Base-by-base conservation (phyloP, 495 filamentous ascomycete genomes). In the Entonaema liquescens region DNA sequence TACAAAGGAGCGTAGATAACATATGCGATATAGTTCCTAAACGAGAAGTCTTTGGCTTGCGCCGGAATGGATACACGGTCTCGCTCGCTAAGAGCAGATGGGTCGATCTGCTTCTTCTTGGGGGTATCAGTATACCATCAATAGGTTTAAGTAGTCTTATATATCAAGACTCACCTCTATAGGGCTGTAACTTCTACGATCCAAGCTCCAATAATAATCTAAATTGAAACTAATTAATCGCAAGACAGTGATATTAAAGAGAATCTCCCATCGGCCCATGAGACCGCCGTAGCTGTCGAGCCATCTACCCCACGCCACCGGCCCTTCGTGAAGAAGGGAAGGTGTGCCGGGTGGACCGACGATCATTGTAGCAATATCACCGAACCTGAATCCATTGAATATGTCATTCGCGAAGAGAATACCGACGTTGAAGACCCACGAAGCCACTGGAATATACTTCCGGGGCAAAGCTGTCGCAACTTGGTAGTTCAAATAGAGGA, bases 21-120 rank as follows among this genome's bases (percentile, higher is more conserved):
- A 78, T 98, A 98, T 29, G 91, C 92, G 52, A 97, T 65, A 76
- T 96, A 98, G 79, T 94, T 95, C 62, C 86, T 82, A 77, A 95
- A 94, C 23, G 86, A 87, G 79, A 88, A 99, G 67, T 94, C 91
- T 7, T 84, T 79, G 0, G 84, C 75, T 57, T 87, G 84, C 5
- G 93, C 92, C 0, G 96, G 92, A 50, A 89, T 89, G 38, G 83
- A 84, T 57, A 98, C 85, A 5, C 95, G 90, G 67, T 98, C 95
- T 70, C 91, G 84, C 73, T 98, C 96, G 12, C 93, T 94, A 15
- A 98, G 86, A 70, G 88, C 86, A 50, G 92, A 82, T 17, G 91
- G 91, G 84, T 98, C 94, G 57, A 97, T 86, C 84, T 95, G 92
- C 78, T 97, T 98, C 94, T 98, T 98, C 96, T 98, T 97, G 81